Percentiles rank a stretch among this genome's conserved stretches.
Conservation (phyloP, 495 filamentous ascomycete genomes). For the Aspergillus heteromorphus region DNA sequence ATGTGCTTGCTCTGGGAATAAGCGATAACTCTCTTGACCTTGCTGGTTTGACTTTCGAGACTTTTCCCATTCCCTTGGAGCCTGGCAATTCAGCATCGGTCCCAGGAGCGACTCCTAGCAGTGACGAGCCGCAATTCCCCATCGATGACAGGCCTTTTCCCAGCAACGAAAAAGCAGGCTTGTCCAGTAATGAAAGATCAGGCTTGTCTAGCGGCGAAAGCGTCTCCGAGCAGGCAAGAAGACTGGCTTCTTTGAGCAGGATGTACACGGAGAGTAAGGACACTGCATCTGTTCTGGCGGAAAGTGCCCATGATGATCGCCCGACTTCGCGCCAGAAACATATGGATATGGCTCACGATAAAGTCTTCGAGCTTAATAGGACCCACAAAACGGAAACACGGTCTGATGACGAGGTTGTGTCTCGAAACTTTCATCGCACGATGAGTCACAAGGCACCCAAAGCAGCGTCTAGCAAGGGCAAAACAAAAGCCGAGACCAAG, state of each 20-base stretch:
- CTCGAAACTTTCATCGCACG: constrained; percentile 16
- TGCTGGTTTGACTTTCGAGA: background rate
- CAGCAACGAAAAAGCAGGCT: background rate
- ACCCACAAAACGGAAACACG: constrained; percentile 6
- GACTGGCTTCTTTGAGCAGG: background rate
- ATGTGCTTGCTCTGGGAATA: background rate
- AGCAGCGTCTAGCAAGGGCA: constrained; percentile 1
- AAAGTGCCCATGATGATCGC: background rate
- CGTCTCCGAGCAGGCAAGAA: background rate
- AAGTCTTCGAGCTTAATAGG: constrained; percentile 8
- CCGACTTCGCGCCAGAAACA: background rate
- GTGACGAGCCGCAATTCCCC: background rate
- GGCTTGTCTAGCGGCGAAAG: background rate
- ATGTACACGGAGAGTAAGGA: background rate
- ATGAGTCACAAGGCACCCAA: constrained; percentile 23
- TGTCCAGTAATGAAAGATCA: background rate
- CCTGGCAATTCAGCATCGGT: background rate
- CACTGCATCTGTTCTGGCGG: background rate
- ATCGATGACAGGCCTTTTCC: background rate
- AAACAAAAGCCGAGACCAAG: constrained; percentile 9
- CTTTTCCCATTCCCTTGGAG: background rate
- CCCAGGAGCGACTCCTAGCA: background rate
- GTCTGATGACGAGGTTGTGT: constrained; percentile 7
- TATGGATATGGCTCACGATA: background rate
- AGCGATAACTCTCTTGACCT: background rate